Percentiles rank a stretch among this genome's conserved stretches.
Conservation (phyloP, 768 basidiomycete species). For the Tylopilus intermedius region DNA sequence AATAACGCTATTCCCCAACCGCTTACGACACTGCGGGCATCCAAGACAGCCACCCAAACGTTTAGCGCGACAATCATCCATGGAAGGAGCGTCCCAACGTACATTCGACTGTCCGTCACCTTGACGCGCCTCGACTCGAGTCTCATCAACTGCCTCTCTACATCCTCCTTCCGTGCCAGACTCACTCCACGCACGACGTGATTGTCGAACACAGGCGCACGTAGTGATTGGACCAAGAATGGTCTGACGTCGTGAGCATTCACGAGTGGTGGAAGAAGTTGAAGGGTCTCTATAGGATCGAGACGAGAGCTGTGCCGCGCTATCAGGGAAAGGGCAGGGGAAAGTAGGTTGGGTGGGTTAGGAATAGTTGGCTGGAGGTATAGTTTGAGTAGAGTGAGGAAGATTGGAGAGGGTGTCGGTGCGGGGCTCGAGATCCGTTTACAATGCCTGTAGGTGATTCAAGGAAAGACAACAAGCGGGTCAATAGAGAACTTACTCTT, state of each 20-base stretch:
- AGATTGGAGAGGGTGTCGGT: conserved; percentile 57
- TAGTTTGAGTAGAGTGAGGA: conserved; percentile 78
- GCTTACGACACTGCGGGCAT: conserved; percentile 94
- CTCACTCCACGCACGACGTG: conserved; percentile 64
- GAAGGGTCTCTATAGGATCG: conserved; percentile 75
- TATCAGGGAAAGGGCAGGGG: conserved; percentile 85
- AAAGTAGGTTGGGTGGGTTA: conserved; percentile 52
- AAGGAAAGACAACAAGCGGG: neutral
- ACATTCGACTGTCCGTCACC: conserved; percentile 92
- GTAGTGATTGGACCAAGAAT: conserved; percentile 70
- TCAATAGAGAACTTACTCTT: conserved; percentile 56
- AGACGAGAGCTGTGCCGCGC: conserved; percentile 77
- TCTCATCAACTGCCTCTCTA: conserved; percentile 66
- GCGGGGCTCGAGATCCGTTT: conserved; percentile 67
- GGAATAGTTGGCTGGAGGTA: conserved; percentile 73
- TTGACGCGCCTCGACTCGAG: conserved; percentile 81
- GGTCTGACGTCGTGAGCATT: conserved; percentile 72
- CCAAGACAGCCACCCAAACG: conserved; percentile 35
- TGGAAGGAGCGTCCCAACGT: conserved; percentile 27
- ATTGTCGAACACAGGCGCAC: conserved; percentile 64
- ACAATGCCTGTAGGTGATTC: conserved; percentile 67
- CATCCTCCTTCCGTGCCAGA: conserved; percentile 73
- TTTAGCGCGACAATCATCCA: neutral
- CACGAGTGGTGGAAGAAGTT: conserved; percentile 87
- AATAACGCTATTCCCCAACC: conserved; percentile 88